Evolutionary conservation across 2,329 filamentous ascomycete genomes (phyloP).

Genomic region (Aspergillus aculeatus): DNA sequence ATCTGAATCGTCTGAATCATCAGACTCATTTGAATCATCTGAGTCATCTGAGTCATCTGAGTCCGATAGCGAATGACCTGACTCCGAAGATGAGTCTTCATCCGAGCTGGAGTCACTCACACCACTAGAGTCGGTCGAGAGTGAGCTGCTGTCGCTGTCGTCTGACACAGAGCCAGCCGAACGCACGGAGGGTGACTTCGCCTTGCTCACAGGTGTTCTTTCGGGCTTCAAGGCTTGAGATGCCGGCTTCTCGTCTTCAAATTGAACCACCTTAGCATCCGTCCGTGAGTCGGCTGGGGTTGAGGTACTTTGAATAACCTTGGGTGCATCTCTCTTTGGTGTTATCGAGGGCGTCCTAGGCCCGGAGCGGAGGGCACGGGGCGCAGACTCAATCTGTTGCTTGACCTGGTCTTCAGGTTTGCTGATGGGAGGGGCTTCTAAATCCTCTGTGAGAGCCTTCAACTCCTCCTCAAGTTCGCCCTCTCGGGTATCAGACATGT

Average conservation of each 20-base stretch:
- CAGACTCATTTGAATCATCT: slow-evolving; percentile 15
- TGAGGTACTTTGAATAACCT: slow-evolving; percentile 20
- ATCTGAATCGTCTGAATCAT: slow-evolving; percentile 18
- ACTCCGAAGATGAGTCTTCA: slow-evolving; percentile 34
- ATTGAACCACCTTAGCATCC: slow-evolving; percentile 36
- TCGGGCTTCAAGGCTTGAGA: slow-evolving; percentile 12
- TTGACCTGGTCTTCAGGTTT: slow-evolving; percentile 21
- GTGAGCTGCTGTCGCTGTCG: slow-evolving; percentile 14
- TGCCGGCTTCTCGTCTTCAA: slow-evolving; percentile 22
- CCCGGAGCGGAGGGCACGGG: slow-evolving; percentile 16
- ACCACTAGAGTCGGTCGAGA: slow-evolving; percentile 12
- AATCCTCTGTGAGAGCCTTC: slow-evolving; percentile 46
- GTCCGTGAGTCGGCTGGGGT: slow-evolving; percentile 25
- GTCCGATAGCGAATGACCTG: slow-evolving; percentile 37
- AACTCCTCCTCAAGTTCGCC: slow-evolving; percentile 47
- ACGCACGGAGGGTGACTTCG: slow-evolving; percentile 16
- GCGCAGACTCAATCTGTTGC: slow-evolving; percentile 6
- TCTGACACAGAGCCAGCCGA: slow-evolving; percentile 12
- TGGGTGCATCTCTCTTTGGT: slow-evolving; percentile 14
- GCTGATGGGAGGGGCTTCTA: slow-evolving; percentile 29
- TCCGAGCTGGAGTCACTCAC: slow-evolving; percentile 28
- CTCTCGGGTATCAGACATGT: slow-evolving; percentile 31
- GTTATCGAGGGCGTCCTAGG: slow-evolving; percentile 2
- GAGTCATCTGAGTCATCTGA: slow-evolving; percentile 29
- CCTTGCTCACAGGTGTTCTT: slow-evolving; percentile 16